Evolutionary conservation across 75 land plant species (phyloP).

Genomic region (Pseudotsuga menziesii): DNA sequence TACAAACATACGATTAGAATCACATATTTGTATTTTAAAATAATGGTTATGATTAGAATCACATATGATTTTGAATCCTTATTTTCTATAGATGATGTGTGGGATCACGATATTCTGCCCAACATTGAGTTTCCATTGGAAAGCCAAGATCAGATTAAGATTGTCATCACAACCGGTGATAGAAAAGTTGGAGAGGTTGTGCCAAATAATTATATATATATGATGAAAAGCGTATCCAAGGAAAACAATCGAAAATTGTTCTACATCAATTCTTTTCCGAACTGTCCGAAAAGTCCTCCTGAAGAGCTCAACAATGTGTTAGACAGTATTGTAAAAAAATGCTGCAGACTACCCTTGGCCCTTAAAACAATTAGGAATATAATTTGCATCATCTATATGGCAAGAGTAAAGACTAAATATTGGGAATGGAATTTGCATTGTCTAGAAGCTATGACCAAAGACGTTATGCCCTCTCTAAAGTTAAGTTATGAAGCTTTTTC

Average conservation of each 20-base stretch:
- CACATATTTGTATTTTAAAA: too few species aligned
- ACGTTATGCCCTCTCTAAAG: neutral
- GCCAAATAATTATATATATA: neutral
- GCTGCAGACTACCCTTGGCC: neutral
- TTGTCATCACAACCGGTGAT: neutral
- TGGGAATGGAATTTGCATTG: neutral
- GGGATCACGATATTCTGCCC: neutral
- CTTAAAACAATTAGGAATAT: neutral
- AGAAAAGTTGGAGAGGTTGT: neutral
- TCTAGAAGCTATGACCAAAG: neutral
- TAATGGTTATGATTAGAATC: too few species aligned
- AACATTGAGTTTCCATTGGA: neutral
- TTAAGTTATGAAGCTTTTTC: too few species aligned
- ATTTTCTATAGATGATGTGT: neutral
- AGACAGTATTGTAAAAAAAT: too few species aligned
- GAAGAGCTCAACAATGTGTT: neutral
- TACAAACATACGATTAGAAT: too few species aligned
- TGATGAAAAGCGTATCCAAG: neutral
- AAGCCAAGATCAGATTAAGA: neutral
- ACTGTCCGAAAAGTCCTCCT: too few species aligned
- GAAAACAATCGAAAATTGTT: neutral
- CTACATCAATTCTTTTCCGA: neutral
- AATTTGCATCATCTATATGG: too few species aligned
- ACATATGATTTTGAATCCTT: too few species aligned
- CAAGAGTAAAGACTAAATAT: neutral